These are phyloP conservation scores for Talaromyces nanjingensis DNA, from an alignment of 495 filamentous ascomycete genomes.

Conservation along the genomic window DNA sequence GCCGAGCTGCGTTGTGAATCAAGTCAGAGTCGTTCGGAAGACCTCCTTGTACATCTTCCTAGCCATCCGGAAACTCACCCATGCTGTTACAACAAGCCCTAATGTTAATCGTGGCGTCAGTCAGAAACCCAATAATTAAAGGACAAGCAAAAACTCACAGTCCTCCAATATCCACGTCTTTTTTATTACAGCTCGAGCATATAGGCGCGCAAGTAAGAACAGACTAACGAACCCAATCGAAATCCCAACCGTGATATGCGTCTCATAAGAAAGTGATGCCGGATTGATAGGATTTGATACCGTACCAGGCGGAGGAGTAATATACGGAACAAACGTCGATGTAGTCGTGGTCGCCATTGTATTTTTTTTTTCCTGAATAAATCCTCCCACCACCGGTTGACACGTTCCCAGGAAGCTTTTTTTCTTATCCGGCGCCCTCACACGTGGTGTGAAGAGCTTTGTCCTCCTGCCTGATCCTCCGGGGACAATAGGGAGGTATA, in stretches of 20 bases:
- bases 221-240: constrained; percentile 13
- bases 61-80: not conserved
- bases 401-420: not conserved
- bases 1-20: constrained; percentile 4
- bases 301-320: constrained; percentile 16
- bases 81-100: constrained; percentile 7
- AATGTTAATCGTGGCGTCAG: not conserved
- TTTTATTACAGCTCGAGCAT: constrained; percentile 11
- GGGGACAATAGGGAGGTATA: not conserved
- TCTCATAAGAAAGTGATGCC: constrained; percentile 6
- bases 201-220: constrained; percentile 13
- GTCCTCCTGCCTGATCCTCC: not conserved
- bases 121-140: not conserved
- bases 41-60: not conserved
- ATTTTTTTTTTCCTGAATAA: not conserved
- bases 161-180: constrained; percentile 19
- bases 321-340: constrained; percentile 5
- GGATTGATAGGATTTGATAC: constrained; percentile 17
- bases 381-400: not conserved
- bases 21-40: not conserved
- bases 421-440: not conserved
- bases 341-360: constrained; percentile 7
- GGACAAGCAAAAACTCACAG: constrained; percentile 9
- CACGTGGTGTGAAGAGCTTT: not conserved
- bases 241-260: constrained; percentile 15